Conservation (phyloP, 2,329 filamentous ascomycete species). For the Xylariaceae sp. region DNA sequence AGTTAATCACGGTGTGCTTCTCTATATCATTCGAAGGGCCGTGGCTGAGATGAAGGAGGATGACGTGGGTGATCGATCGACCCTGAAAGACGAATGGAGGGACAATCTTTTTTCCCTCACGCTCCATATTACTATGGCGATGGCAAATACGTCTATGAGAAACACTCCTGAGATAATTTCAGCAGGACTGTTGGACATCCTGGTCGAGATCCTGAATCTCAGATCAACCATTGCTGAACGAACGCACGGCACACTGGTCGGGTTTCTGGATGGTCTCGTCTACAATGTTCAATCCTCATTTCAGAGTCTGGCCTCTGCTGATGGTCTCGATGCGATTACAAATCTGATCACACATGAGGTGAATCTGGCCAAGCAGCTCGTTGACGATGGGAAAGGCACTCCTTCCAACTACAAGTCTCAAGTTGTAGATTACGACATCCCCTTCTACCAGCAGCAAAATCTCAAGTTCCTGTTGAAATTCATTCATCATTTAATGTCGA, state of each 20-base stretch:
- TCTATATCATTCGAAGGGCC: constrained; percentile 88
- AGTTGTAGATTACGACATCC: constrained; percentile 86
- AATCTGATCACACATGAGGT: constrained; percentile 79
- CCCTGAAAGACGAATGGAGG: constrained; percentile 81
- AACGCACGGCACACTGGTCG: constrained; percentile 76
- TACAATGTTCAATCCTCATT: constrained; percentile 83
- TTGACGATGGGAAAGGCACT: constrained; percentile 66
- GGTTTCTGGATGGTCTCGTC: constrained; percentile 83
- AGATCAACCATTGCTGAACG: constrained; percentile 77
- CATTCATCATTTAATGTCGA: constrained; percentile 90
- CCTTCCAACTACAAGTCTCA: constrained; percentile 65
- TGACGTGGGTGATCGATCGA: constrained; percentile 52
- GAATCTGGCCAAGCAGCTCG: constrained; percentile 59
- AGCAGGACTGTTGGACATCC: constrained; percentile 81
- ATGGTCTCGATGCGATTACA: constrained; percentile 86
- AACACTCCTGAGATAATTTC: constrained; percentile 67
- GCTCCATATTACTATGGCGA: constrained; percentile 69
- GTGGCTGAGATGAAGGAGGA: constrained; percentile 71
- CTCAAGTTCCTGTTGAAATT: constrained; percentile 94
- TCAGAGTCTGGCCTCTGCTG: constrained; percentile 71
- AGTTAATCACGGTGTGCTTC: constrained; percentile 90
- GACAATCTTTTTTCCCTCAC: constrained; percentile 85
- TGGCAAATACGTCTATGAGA: constrained; percentile 42
- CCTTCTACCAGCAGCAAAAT: constrained; percentile 88
- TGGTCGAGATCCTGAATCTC: constrained; percentile 82